Evolutionary conservation across 2,329 filamentous ascomycete genomes (phyloP).

Genomic region (Hymenoscyphus linearis): DNA sequence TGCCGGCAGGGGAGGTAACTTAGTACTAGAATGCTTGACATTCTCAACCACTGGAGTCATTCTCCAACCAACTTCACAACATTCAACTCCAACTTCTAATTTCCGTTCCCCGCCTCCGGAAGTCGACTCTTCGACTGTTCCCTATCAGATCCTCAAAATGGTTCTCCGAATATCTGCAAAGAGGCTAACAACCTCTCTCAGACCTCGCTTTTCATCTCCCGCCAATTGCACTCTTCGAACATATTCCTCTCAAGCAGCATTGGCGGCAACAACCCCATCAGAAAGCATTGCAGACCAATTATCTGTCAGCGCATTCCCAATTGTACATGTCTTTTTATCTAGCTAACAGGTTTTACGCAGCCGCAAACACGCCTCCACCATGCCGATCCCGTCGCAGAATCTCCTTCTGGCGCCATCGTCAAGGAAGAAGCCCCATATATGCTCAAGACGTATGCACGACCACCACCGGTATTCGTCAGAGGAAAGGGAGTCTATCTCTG

Average conservation of each 20-base stretch:
- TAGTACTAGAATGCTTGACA: not conserved
- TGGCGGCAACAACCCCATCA: conserved; percentile 34
- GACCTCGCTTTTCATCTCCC: conserved; percentile 21
- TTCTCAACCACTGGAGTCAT: not conserved
- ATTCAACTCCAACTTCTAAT: not conserved
- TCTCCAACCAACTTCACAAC: not conserved
- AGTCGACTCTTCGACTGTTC: not conserved
- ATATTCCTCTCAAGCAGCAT: conserved; percentile 32
- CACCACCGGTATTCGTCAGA: conserved; percentile 81
- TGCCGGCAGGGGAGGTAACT: conserved; percentile 17
- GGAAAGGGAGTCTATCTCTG: conserved; percentile 84
- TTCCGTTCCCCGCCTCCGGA: no score
- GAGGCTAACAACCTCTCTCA: conserved; percentile 24
- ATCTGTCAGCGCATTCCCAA: conserved; percentile 27
- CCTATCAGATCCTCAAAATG: conserved; percentile 15
- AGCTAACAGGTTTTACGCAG: conserved; percentile 10
- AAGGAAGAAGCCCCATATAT: conserved; percentile 77
- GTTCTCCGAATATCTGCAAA: conserved; percentile 29
- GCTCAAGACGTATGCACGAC: conserved; percentile 92
- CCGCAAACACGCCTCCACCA: conserved; percentile 48
- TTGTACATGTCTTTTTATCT: not conserved
- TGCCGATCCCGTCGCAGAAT: conserved; percentile 68
- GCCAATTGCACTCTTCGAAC: conserved; percentile 24
- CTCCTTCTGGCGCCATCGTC: conserved; percentile 68
- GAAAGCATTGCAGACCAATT: conserved; percentile 33